Conservation (phyloP, 495 filamentous ascomycete genomes). For the Lasiosphaeria miniovina region DNA sequence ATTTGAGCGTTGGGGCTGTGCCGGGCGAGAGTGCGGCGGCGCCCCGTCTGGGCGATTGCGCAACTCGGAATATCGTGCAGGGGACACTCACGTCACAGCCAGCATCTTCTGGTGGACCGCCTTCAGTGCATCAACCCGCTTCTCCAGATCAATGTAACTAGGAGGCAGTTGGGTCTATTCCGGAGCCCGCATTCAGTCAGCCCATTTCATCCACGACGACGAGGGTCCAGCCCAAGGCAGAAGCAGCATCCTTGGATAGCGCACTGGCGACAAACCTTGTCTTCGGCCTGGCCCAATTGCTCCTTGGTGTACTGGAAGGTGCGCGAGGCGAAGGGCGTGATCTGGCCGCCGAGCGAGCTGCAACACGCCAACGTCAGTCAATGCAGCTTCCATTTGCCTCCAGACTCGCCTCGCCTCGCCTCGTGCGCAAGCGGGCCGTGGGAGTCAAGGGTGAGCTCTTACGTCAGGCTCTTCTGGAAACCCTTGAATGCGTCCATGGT, state of each 20-base stretch:
- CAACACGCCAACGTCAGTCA: conserved; percentile 20
- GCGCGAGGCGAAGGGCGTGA: conserved; percentile 88
- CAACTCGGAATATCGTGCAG: not conserved
- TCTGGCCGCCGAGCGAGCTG: conserved; percentile 48
- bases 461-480: conserved; percentile 35
- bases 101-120: conserved; percentile 95
- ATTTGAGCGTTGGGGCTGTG: not conserved
- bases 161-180: conserved; percentile 85
- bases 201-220: not conserved
- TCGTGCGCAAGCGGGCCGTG: not conserved
- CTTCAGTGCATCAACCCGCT: conserved; percentile 96
- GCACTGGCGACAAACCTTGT: conserved; percentile 62
- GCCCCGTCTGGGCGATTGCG: too few relatives aligned
- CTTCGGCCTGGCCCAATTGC: conserved; percentile 90
- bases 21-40: not conserved
- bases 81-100: conserved; percentile 77
- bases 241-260: not conserved
- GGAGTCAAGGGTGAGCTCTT: conserved; percentile 1
- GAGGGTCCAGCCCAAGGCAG: too few relatives aligned
- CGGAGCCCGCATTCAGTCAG: conserved; percentile 10
- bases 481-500: conserved; percentile 38
- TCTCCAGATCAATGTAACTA: conserved; percentile 98
- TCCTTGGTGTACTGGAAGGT: conserved; percentile 97
- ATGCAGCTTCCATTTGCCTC: not conserved
- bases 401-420: not conserved